Conservation (phyloP, 305 asterid genomes). For the Rubia peregrina region DNA sequence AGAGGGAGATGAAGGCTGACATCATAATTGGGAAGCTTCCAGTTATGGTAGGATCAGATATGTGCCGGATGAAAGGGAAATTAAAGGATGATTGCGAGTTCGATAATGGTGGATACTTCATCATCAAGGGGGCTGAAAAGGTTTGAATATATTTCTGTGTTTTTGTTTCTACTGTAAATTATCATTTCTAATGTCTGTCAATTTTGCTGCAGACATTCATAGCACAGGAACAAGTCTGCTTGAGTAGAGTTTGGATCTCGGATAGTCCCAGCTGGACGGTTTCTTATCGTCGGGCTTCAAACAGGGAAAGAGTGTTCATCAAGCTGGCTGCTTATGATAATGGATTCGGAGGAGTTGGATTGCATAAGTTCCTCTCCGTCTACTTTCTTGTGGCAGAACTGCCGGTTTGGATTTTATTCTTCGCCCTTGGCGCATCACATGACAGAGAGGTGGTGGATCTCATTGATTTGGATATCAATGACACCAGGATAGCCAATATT, state of each 20-base stretch:
- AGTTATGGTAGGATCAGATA: conserved; percentile 81
- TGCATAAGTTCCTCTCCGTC: conserved; percentile 53
- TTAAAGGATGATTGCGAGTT: conserved; percentile 68
- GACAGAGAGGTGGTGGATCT: conserved; percentile 61
- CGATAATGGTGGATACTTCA: conserved; percentile 88
- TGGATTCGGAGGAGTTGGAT: background rate
- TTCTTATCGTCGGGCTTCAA: conserved; percentile 50
- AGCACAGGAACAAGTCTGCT: conserved; percentile 88
- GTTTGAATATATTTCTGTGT: conserved; percentile 26
- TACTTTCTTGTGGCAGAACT: conserved; percentile 58
- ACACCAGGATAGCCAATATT: conserved; percentile 44
- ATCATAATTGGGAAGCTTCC: conserved; percentile 71
- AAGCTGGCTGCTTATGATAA: conserved; percentile 37
- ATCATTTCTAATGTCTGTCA: background rate
- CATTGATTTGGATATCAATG: conserved; percentile 48
- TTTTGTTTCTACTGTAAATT: background rate
- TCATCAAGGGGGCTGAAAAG: conserved; percentile 97
- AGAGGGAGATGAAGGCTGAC: conserved; percentile 32
- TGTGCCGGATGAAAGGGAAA: conserved; percentile 54
- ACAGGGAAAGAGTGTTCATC: conserved; percentile 52
- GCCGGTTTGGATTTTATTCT: conserved; percentile 84
- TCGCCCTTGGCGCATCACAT: conserved; percentile 68
- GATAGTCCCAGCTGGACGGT: conserved; percentile 59
- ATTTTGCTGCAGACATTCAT: conserved; percentile 63
- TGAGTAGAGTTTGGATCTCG: conserved; percentile 69